Evolutionary conservation across 2,329 filamentous ascomycete species (phyloP).

Genomic region (Diaporthe capsici): DNA sequence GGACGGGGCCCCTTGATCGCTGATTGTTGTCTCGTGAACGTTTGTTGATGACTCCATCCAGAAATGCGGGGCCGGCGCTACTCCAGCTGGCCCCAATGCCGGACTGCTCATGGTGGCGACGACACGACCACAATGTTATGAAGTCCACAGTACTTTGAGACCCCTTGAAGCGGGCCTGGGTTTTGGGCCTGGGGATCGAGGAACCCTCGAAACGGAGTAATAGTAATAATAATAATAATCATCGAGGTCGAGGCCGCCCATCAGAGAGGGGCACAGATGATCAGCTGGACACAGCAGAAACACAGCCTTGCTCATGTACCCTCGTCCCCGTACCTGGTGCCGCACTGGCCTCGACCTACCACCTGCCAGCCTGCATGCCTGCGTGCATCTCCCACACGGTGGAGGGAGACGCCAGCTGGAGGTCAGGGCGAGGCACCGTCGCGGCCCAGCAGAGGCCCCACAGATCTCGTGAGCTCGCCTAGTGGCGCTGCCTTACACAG

Average conservation of each 20-base stretch:
- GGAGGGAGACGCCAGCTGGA: neutral
- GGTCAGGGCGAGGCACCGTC: neutral
- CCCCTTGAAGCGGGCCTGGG: neutral
- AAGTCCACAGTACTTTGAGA: conserved; percentile 12
- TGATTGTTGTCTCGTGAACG: conserved; percentile 8
- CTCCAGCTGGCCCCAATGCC: conserved; percentile 27
- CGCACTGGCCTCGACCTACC: neutral
- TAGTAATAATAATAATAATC: neutral
- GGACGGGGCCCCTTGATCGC: neutral
- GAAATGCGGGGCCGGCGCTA: conserved; percentile 25
- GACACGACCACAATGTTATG: neutral
- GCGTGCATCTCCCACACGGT: neutral
- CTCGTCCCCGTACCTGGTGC: neutral
- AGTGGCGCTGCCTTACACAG: conserved; percentile 18
- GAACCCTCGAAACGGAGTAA: conserved; percentile 25
- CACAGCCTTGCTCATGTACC: conserved; percentile 17
- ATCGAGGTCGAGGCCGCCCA: conserved; percentile 12
- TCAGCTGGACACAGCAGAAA: conserved; percentile 19
- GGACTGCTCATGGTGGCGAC: conserved; percentile 20
- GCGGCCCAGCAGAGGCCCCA: conserved; percentile 1
- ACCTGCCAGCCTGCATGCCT: neutral
- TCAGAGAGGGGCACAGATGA: conserved; percentile 10
- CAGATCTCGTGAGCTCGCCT: conserved; percentile 19
- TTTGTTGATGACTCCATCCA: neutral
- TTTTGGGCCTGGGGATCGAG: conserved; percentile 7